phyloP scores from a whole-genome alignment of 2,329 filamentous ascomycete genomes.

The Nemania abortiva region DNA sequence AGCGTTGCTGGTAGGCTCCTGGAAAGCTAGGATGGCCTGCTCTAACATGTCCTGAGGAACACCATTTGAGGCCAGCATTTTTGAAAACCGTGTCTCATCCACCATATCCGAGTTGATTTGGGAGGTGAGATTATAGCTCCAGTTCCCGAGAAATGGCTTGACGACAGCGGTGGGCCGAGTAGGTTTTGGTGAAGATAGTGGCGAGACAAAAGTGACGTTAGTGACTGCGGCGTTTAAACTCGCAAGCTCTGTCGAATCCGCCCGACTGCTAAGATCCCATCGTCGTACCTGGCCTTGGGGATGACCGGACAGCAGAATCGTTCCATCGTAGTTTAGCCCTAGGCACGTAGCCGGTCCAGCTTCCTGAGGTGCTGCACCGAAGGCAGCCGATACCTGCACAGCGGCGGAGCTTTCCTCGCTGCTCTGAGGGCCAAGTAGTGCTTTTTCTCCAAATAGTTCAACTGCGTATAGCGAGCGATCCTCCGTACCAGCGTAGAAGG shows the following conservation, averaged over 20 bases:
- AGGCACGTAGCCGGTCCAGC: constrained; percentile 76
- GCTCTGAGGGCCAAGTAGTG: constrained; percentile 65
- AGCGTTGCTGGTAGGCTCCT: constrained; percentile 49
- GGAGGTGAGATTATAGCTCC: constrained; percentile 73
- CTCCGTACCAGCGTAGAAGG: constrained; percentile 83
- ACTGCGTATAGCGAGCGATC: constrained; percentile 84
- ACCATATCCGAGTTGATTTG: constrained; percentile 66
- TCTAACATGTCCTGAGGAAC: constrained; percentile 63
- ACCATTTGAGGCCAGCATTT: constrained; percentile 61
- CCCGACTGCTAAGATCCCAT: constrained; percentile 82
- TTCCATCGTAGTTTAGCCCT: constrained; percentile 84
- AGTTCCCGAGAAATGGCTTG: constrained; percentile 80
- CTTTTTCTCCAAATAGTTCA: constrained; percentile 73
- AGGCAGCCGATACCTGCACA: constrained; percentile 66
- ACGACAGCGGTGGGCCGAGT: constrained; percentile 72
- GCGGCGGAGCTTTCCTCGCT: constrained; percentile 68
- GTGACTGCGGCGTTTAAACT: constrained; percentile 86
- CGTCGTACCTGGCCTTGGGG: constrained; percentile 79
- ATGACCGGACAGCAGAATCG: constrained; percentile 83
- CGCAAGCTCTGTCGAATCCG: constrained; percentile 73
- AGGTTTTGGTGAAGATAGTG: constrained; percentile 62
- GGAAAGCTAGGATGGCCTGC: constrained; percentile 62
- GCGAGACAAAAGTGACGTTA: constrained; percentile 80
- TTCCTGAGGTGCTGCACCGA: constrained; percentile 70
- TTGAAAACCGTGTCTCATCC: constrained; percentile 58